Conservation (phyloP, 1,284 basidiomycete genomes). For the Melanopsichium pennsylvanicum region DNA sequence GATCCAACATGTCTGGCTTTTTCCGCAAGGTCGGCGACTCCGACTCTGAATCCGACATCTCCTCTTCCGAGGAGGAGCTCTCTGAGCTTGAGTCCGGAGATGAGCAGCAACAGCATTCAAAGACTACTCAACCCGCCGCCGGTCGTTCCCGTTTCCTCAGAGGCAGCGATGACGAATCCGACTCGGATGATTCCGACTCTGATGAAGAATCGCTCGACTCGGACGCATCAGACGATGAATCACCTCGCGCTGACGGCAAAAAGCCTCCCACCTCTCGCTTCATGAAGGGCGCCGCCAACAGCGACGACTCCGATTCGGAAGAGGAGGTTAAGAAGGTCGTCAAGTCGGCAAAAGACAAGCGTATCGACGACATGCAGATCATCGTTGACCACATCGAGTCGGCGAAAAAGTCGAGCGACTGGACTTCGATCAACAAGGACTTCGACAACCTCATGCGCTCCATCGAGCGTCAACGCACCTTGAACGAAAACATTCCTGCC, state of each 20-base stretch:
- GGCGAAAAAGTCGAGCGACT: conserved; percentile 89
- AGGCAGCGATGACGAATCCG: conserved; percentile 51
- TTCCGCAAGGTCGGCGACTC: conserved; percentile 63
- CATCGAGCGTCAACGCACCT: conserved; percentile 83
- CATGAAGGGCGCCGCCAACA: conserved; percentile 61
- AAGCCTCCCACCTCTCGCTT: conserved; percentile 60
- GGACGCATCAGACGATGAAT: conserved; percentile 49
- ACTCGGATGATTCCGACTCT: conserved; percentile 49
- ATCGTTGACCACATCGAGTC: conserved; percentile 92
- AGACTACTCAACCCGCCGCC: conserved; percentile 47
- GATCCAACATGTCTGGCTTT: conserved; percentile 61
- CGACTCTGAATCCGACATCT: conserved; percentile 64
- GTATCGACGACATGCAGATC: conserved; percentile 84
- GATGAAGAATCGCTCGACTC: conserved; percentile 52
- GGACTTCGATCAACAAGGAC: conserved; percentile 86
- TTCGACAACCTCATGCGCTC: conserved; percentile 94
- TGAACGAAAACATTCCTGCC: conserved; percentile 85
- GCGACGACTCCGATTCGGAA: conserved; percentile 72
- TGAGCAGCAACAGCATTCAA: conserved; percentile 55
- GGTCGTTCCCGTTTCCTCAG: conserved; percentile 47
- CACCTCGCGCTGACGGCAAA: conserved; percentile 35
- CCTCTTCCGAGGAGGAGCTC: conserved; percentile 63
- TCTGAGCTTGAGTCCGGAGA: conserved; percentile 62
- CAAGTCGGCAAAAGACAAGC: conserved; percentile 85
- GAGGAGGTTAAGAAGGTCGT: conserved; percentile 77